Base-by-base conservation (phyloP, 2,329 filamentous ascomycete genomes). In the Madurella fahalii region DNA sequence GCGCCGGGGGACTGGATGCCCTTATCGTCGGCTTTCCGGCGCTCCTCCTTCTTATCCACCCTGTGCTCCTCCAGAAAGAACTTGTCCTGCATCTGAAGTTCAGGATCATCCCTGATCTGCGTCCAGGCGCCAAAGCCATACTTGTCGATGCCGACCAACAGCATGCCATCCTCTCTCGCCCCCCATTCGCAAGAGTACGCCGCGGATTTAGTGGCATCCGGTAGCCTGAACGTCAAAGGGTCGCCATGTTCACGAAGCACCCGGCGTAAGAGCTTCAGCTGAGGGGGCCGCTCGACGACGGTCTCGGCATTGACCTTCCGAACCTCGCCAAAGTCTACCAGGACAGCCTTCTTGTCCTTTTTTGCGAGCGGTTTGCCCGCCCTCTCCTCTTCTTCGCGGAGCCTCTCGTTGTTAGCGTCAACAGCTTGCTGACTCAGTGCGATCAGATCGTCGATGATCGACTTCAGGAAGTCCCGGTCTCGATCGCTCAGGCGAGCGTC, bases 241-340 rank as follows among this genome's bases (percentile, higher is more conserved):
- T 96, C 90, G 17, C 83, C 67, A 18, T 78, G 72, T 44, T 83
- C 80, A n/a, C 70, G 72, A 34, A 93, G 84, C 13, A 89, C 84
- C 59, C 90, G 82, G 56, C 86, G 87, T 39, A 99, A 78, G 62
- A 96, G 84, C 55, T 85, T 87, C 77, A 97, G 87, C 66, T 97
- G 93, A 45, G 86, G 83, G 0, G 94, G 93, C 9, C 95, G 86
- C 63, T 97, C 93, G 11, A 96, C 84, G 52, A 96, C 88, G 0
- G 94, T 97, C 71, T 96, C 91, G 0, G 94, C 94, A 67, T 99
- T 99, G 65, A 96, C 83, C 64, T 95, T 92, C 72, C 95, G 95
- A 48, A 96, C 87, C 52, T 92, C 90, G 44, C 88, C 86, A 71
- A 92, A 96, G 68, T 97, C 92, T 65, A 99, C 96, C 43, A 99